Conservation (phyloP, 2,329 filamentous ascomycete species). For the Pyricularia grisea region DNA sequence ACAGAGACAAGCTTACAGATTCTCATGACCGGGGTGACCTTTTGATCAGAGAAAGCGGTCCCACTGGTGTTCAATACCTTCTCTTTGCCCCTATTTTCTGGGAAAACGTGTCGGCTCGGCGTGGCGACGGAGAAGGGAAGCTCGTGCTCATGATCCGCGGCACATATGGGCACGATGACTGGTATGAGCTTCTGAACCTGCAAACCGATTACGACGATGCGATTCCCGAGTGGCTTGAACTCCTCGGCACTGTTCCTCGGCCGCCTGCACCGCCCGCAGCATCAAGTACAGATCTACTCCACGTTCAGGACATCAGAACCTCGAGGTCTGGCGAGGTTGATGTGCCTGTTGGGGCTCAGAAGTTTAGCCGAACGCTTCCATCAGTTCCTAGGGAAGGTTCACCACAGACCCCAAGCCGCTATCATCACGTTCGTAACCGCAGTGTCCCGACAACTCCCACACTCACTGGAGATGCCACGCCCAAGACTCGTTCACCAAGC, state of each 20-base stretch:
- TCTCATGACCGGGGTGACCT: slow-evolving; percentile 67
- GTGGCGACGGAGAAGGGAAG: slow-evolving; percentile 59
- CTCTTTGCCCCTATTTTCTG: slow-evolving; percentile 83
- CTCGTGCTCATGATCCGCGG: slow-evolving; percentile 85
- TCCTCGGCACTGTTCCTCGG: slow-evolving; percentile 50
- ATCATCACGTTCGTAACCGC: slow-evolving; percentile 19
- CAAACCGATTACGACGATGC: slow-evolving; percentile 68
- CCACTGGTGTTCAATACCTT: slow-evolving; percentile 60
- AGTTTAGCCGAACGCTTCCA: slow-evolving; percentile 11
- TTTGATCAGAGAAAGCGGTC: slow-evolving; percentile 85
- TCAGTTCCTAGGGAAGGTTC: slow-evolving; percentile 13
- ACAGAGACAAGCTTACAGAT: slow-evolving; percentile 68
- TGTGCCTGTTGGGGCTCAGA: slow-evolving; percentile 29
- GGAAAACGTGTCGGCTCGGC: slow-evolving; percentile 67
- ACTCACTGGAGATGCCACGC: not conserved
- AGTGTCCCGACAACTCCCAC: slow-evolving; percentile 20
- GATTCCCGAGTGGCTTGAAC: slow-evolving; percentile 76
- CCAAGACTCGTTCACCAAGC: slow-evolving; percentile 2
- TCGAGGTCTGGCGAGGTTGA: slow-evolving; percentile 16
- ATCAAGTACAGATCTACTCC: not conserved
- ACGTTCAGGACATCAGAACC: not conserved
- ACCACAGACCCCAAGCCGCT: slow-evolving; percentile 22
- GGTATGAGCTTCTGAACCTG: slow-evolving; percentile 79
- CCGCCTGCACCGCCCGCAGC: slow-evolving; percentile 27
- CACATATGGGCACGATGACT: slow-evolving; percentile 49